A percentile compares a stretch with the other conserved stretches of the same genome.
Conservation (phyloP, 192 early-diverging fungal species). For the Coemansia sp. region DNA sequence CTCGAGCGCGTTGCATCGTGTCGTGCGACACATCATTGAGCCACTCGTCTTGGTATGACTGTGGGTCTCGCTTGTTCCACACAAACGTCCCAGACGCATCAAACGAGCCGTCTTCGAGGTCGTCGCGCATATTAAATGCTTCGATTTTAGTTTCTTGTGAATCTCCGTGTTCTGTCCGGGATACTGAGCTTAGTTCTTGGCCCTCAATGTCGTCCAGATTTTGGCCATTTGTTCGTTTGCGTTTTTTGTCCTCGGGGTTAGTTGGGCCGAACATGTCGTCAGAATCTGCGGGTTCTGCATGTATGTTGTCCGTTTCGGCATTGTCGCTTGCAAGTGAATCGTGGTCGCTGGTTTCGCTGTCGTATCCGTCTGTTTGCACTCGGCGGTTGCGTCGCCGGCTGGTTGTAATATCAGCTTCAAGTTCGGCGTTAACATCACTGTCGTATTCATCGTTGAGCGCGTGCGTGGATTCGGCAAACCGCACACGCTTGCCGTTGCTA, state of each 20-base stretch:
- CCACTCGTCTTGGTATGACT: slow-evolving; percentile 72
- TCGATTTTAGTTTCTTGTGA: slow-evolving; percentile 46
- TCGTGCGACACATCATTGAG: slow-evolving; percentile 60
- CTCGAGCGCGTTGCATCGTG: slow-evolving; percentile 60
- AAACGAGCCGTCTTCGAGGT: slow-evolving; percentile 69
- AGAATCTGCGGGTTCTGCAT: slow-evolving; percentile 3
- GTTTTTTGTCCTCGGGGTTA: slow-evolving; percentile 5
- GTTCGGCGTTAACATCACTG: slow-evolving; percentile 27
- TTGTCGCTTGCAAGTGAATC: slow-evolving; percentile 33
- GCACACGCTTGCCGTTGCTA: slow-evolving; percentile 14
- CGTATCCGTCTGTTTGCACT: slow-evolving; percentile 33
- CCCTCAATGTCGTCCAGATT: slow-evolving; percentile 58
- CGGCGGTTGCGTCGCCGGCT: slow-evolving; percentile 11
- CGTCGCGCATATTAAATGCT: slow-evolving; percentile 77
- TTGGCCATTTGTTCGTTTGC: slow-evolving; percentile 25
- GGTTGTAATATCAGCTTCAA: slow-evolving; percentile 38
- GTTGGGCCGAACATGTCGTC: slow-evolving; percentile 66
- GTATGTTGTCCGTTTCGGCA: slow-evolving; percentile 28
- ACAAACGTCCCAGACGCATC: slow-evolving; percentile 71
- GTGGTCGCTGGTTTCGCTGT: slow-evolving; percentile 39
- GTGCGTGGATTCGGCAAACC: slow-evolving; percentile 9
- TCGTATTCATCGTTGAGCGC: slow-evolving; percentile 5
- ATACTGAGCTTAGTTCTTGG: slow-evolving; percentile 51
- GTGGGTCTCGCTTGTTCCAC: slow-evolving; percentile 65
- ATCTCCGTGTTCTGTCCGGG: slow-evolving; percentile 19